Percentiles rank a stretch among this genome's conserved stretches.
Conservation (phyloP, 2,329 filamentous ascomycete species). For the Tolypocladium paradoxum region DNA sequence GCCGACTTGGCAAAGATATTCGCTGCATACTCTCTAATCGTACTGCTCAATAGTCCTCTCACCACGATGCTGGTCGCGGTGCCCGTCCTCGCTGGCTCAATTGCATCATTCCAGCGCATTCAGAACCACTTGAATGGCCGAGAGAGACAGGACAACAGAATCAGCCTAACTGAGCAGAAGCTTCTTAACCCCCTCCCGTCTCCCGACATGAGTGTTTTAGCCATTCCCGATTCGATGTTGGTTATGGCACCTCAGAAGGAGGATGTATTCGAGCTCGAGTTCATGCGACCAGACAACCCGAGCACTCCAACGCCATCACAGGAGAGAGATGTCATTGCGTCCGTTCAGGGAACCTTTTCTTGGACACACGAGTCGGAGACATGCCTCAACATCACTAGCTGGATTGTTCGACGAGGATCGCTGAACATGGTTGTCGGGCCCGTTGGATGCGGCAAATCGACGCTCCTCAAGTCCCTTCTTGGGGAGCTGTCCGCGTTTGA, state of each 20-base stretch:
- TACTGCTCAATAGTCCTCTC: not conserved
- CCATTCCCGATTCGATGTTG: not conserved
- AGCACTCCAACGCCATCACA: not conserved
- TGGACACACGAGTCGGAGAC: not conserved
- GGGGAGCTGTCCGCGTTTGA: not conserved
- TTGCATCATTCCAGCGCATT: not conserved
- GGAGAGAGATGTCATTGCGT: not conserved
- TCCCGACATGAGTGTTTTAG: not conserved
- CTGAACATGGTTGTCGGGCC: not conserved
- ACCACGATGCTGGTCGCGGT: not conserved
- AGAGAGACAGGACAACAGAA: not conserved
- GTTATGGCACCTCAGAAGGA: not conserved
- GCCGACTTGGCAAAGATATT: not conserved
- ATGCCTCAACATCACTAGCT: not conserved
- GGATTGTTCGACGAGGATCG: not conserved
- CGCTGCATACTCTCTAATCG: not conserved
- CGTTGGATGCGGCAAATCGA: not conserved
- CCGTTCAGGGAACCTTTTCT: not conserved
- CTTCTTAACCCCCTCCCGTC: not conserved
- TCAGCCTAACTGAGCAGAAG: not conserved
- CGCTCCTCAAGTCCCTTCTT: not conserved
- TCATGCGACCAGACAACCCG: not conserved
- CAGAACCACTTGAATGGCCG: not conserved
- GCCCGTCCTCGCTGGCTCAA: not conserved
- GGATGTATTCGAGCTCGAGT: not conserved